Base-by-base conservation (phyloP, 2,329 filamentous ascomycete genomes). In the Amauroascus verrucosus region DNA sequence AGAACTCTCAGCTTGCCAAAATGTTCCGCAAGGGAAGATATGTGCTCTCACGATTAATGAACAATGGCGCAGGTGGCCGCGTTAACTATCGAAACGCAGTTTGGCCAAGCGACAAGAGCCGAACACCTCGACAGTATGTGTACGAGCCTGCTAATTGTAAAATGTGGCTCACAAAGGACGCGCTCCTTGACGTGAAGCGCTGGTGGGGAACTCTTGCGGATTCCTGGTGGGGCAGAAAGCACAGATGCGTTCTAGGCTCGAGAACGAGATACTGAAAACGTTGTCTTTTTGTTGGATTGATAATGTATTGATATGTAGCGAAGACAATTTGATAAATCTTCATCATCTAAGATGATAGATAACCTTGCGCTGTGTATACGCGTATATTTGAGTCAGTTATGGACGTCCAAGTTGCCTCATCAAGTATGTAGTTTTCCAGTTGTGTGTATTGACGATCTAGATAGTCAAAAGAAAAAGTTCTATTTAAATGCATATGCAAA, bases 91-190 rank as follows among this genome's bases (percentile, higher is more conserved):
- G 70, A 41, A 73, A 77, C 55, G 64, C 71, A 40, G 72, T 75
- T 51, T 68, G 70, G 45, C 66, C 72, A 5, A 69, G 67, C 22
- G 73, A 75, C 46, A 59, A 72, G 22, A 52, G 66, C 40, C 63
- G 67, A 38, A 63, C 72, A 0, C 76, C 81, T 11, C 65, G 77
- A 14, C 82, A 85, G 59, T 85, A 83, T 60, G 65, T 77, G 1
- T 79, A 80, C 53, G 77, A 83, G 57, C 74, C 79, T 0, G 77
- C 82, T 0, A 77, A 81, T 58, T 85, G 81, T 57, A 71, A 80
- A 3, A 63, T 84, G 9, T 85, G 76, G 61, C 83, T 78, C 56
- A 81, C 81, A 1, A 62, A 71, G 16, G 65, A 70, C 1, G 82
- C 80, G 66, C 64, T 79, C 30, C 65, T 72, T 2, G 72, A 81